Conservation (phyloP, 129 eudicot species). For the carrot (Daucus carota) region DNA sequence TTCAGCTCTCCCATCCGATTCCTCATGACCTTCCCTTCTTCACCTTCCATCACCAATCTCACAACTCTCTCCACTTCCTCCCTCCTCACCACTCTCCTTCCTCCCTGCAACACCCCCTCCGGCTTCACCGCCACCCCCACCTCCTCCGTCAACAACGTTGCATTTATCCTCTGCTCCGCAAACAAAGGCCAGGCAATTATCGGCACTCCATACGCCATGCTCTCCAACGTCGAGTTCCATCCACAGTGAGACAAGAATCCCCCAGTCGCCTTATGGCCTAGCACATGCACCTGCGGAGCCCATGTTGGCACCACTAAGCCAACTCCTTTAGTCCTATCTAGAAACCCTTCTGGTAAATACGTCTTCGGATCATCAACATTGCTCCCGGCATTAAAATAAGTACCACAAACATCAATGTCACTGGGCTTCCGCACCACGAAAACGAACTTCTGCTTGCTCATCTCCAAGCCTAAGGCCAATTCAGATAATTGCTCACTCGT, state of each 20-base stretch:
- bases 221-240: slow-evolving; percentile 55
- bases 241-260: slow-evolving; percentile 57
- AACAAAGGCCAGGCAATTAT: slow-evolving; percentile 56
- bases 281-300: slow-evolving; percentile 49
- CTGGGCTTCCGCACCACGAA: slow-evolving; percentile 34
- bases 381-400: slow-evolving; percentile 21
- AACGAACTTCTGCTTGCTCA: slow-evolving; percentile 44
- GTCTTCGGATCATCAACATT: slow-evolving; percentile 10
- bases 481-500: slow-evolving; percentile 36
- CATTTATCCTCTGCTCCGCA: slow-evolving; percentile 62
- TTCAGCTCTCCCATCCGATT: slow-evolving; percentile 26
- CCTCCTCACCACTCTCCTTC: slow-evolving; percentile 30
- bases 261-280: slow-evolving; percentile 35
- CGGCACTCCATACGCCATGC: slow-evolving; percentile 50
- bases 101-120: slow-evolving; percentile 4
- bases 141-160: slow-evolving; percentile 33
- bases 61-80: slow-evolving; percentile 40
- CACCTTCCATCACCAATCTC: slow-evolving; percentile 38
- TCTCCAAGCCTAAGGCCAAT: slow-evolving; percentile 46
- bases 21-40: slow-evolving; percentile 34
- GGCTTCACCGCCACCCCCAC: slow-evolving; percentile 38
- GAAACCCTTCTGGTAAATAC: slow-evolving; percentile 51
- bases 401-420: slow-evolving; percentile 12
- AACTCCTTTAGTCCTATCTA: slow-evolving; percentile 24
- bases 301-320: slow-evolving; percentile 48